Evolutionary conservation across 2,329 filamentous ascomycete species (phyloP).

Genomic region (Xylariaceae sp.): DNA sequence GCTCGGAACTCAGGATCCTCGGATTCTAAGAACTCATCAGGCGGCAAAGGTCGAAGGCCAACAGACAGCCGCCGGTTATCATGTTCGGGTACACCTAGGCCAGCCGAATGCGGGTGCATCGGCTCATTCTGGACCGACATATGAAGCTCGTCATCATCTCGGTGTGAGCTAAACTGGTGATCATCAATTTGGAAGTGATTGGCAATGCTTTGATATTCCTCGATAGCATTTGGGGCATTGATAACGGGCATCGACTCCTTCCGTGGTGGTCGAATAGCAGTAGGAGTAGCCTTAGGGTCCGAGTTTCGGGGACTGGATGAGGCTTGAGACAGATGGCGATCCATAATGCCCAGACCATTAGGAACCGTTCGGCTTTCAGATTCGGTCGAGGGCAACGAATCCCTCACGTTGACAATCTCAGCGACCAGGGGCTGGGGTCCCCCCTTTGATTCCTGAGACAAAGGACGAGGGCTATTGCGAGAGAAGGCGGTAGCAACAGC

Average conservation of each 20-base stretch:
- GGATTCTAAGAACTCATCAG: constrained; percentile 76
- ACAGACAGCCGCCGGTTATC: constrained; percentile 68
- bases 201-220: constrained; percentile 37
- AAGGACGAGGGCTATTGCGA: constrained; percentile 35
- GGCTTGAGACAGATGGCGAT: constrained; percentile 33
- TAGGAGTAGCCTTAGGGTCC: constrained; percentile 39
- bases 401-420: constrained; percentile 30
- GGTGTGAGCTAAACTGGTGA: constrained; percentile 32
- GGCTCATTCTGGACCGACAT: constrained; percentile 34
- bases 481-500: constrained; percentile 40
- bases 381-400: constrained; percentile 30
- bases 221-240: constrained; percentile 32
- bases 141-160: constrained; percentile 41
- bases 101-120: constrained; percentile 40
- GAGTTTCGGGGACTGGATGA: constrained; percentile 31
- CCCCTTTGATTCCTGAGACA: constrained; percentile 33
- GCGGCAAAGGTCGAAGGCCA: constrained; percentile 83
- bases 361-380: constrained; percentile 16
- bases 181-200: constrained; percentile 37
- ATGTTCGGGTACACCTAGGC: constrained; percentile 61
- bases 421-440: constrained; percentile 29
- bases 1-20: constrained; percentile 95
- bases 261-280: constrained; percentile 44
- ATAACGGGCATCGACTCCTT: constrained; percentile 43
- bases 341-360: constrained; percentile 35